These are phyloP conservation scores for Diplodia mutila DNA, from an alignment of 2,329 filamentous ascomycete genomes.

Conservation along the genomic window DNA sequence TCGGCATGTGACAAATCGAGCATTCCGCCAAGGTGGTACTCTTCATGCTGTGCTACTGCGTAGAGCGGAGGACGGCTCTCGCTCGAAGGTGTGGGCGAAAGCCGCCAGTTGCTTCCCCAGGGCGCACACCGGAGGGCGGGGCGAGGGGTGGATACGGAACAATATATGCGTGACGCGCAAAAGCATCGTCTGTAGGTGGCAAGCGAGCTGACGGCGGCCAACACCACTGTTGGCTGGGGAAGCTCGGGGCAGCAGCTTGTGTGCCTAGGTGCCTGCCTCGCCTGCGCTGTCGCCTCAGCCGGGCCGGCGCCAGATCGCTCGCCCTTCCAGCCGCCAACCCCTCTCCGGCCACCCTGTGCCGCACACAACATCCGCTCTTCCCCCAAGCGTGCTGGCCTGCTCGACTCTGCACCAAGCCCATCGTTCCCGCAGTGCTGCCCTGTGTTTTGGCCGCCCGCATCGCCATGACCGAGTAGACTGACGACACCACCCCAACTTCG, in stretches of 20 bases:
- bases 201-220: no score
- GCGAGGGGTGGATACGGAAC: background rate
- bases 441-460: background rate
- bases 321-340: conserved; percentile 20
- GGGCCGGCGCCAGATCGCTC: background rate
- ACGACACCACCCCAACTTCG: conserved; percentile 8
- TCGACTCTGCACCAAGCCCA: background rate
- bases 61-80: background rate
- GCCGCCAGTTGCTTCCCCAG: background rate
- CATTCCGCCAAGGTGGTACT: conserved; percentile 10
- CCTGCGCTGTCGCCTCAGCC: conserved; percentile 18
- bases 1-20: conserved; percentile 16
- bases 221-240: conserved; percentile 7
- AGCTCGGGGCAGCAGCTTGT: conserved; percentile 13
- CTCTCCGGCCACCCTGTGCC: conserved; percentile 12
- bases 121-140: no score
- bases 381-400: conserved; percentile 9
- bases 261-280: background rate
- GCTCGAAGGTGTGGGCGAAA: background rate
- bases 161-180: conserved; percentile 16
- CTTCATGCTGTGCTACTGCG: conserved; percentile 14
- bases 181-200: background rate
- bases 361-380: conserved; percentile 8
- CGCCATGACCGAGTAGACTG: conserved; percentile 16
- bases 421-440: background rate